These are phyloP conservation scores for Schwanniomyces polymorphus DNA, from an alignment of 805 yeast genomes.

Conservation along the genomic window DNA sequence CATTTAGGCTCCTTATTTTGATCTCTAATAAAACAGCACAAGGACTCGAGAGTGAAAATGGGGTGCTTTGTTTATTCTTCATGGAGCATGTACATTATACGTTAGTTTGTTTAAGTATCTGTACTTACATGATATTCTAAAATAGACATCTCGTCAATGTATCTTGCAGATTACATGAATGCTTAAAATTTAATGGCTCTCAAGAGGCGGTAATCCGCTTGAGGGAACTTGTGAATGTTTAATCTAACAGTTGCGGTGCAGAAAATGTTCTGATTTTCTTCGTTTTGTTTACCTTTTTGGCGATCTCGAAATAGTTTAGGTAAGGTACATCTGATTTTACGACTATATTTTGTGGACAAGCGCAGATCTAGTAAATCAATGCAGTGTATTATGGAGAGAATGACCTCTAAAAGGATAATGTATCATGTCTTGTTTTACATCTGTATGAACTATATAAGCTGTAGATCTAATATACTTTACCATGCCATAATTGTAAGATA, in stretches of 20 bases:
- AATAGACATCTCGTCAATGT: neutral
- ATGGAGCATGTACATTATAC: too few relatives aligned
- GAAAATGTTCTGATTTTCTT: neutral
- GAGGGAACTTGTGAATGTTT: neutral
- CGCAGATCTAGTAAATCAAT: neutral
- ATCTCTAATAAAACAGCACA: too few relatives aligned
- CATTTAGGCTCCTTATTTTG: too few relatives aligned
- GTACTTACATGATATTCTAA: neutral
- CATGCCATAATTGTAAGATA: too few relatives aligned
- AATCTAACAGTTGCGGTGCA: neutral
- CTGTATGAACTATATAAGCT: neutral
- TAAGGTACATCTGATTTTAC: neutral
- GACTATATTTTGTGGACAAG: neutral
- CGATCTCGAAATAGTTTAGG: neutral
- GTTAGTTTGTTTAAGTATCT: neutral
- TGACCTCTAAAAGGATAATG: neutral
- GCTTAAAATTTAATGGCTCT: neutral
- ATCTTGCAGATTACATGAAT: neutral
- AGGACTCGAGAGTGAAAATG: too few relatives aligned
- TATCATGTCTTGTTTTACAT: neutral
- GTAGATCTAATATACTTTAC: too few relatives aligned
- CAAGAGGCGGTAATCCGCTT: neutral
- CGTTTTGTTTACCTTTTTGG: neutral
- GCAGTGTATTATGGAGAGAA: neutral
- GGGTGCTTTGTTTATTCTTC: too few relatives aligned